Conservation (phyloP, 208 protist genomes). For the Wallacemonas sp. region DNA sequence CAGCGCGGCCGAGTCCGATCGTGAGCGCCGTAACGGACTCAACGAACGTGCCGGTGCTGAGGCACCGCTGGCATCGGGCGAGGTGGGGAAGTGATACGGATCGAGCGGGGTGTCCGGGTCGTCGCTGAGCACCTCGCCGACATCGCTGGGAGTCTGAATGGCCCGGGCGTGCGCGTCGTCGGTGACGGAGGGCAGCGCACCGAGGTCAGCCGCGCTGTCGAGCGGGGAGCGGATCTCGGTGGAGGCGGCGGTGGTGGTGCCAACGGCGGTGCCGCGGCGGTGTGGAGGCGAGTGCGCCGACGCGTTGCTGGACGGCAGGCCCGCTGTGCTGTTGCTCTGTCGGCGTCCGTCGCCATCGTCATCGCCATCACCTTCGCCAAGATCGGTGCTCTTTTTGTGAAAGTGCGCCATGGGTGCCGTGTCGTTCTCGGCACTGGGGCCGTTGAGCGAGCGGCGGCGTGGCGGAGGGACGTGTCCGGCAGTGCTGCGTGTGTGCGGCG, state of each 20-base stretch:
- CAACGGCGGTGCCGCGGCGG: not conserved
- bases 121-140: not conserved
- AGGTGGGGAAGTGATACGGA: not conserved
- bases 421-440: no score
- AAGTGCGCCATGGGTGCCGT: no score
- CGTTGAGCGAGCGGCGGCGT: no score
- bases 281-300: constrained; percentile 1
- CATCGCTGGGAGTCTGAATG: not conserved
- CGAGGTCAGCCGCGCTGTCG: no score
- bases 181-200: no score
- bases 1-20: not conserved
- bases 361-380: not conserved
- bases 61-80: not conserved
- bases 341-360: not conserved
- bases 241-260: no score
- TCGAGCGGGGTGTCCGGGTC: not conserved
- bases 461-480: no score
- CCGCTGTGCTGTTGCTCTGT: not conserved
- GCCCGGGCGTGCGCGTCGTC: not conserved
- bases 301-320: not conserved
- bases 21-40: constrained; percentile 1
- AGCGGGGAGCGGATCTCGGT: no score
- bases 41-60: not conserved
- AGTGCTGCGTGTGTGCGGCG: no score
- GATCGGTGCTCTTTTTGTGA: not conserved